A percentile compares a stretch with the other conserved stretches of the same genome.
These are phyloP conservation scores for Coemansia nantahalensis DNA, from an alignment of 192 early-diverging fungal genomes.

Conservation along the genomic window DNA sequence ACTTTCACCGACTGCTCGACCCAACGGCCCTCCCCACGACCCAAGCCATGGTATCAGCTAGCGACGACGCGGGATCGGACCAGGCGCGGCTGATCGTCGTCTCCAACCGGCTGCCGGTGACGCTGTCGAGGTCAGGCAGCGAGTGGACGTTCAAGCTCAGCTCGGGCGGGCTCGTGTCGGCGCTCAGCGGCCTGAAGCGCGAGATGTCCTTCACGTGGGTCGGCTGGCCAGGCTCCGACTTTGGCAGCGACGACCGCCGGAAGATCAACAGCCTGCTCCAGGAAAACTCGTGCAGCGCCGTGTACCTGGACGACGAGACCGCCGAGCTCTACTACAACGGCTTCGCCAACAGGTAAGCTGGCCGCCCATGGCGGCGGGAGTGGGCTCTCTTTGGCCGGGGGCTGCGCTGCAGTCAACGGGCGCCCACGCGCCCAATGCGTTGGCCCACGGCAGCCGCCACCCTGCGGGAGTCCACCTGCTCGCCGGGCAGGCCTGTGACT, in stretches of 20 bases:
- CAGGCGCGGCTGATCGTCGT: constrained; percentile 79
- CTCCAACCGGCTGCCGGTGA: constrained; percentile 96
- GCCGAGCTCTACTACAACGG: constrained; percentile 98
- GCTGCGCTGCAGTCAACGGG: too few species aligned
- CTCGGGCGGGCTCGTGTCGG: constrained; percentile 94
- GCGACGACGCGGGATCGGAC: constrained; percentile 6
- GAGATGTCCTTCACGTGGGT: constrained; percentile 98
- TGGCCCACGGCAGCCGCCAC: too few species aligned
- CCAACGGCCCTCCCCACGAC: background rate
- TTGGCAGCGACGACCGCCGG: constrained; percentile 72
- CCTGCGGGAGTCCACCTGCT: too few species aligned
- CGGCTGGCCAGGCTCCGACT: constrained; percentile 95
- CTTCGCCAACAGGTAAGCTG: constrained; percentile 81
- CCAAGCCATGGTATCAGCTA: background rate
- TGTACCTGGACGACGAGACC: constrained; percentile 90
- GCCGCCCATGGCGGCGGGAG: too few species aligned
- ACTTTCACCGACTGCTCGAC: too few species aligned
- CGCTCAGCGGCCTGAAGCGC: constrained; percentile 89
- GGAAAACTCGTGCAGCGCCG: constrained; percentile 85
- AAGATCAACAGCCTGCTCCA: constrained; percentile 71
- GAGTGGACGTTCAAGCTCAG: constrained; percentile 79
- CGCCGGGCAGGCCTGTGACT: too few species aligned
- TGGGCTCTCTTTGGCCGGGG: too few species aligned
- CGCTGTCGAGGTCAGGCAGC: constrained; percentile 51
- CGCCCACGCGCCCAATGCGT: too few species aligned